phyloP scores from a whole-genome alignment of 352 stramenopile genomes.

The Phytophthora boehmeriae region DNA sequence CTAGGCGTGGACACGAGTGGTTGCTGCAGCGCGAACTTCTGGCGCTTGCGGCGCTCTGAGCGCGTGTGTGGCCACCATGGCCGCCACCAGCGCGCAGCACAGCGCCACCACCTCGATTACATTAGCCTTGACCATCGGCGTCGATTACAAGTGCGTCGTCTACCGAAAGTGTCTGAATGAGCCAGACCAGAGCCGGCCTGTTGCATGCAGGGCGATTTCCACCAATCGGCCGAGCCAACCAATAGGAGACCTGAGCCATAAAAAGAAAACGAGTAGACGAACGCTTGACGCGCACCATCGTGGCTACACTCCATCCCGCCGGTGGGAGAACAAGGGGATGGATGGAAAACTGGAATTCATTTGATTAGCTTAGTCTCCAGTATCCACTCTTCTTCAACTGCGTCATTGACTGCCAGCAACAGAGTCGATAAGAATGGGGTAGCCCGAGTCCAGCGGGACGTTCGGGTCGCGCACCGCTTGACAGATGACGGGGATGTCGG shows the following conservation, averaged over 20 bases:
- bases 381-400: not conserved
- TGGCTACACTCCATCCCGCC: not conserved
- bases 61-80: constrained; percentile 53
- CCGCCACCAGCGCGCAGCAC: constrained; percentile 50
- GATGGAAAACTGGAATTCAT: not conserved
- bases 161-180: constrained; percentile 16
- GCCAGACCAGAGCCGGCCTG: not conserved
- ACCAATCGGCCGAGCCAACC: not conserved
- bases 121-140: constrained; percentile 48
- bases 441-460: constrained; percentile 94
- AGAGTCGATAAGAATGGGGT: constrained; percentile 95
- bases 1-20: constrained; percentile 51
- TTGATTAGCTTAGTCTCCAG: not conserved
- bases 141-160: constrained; percentile 6
- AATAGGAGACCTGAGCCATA: constrained; percentile 18
- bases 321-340: constrained; percentile 3
- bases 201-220: constrained; percentile 8
- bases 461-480: constrained; percentile 89
- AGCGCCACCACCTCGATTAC: constrained; percentile 55
- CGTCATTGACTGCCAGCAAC: constrained; percentile 85
- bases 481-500: constrained; percentile 94
- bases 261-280: constrained; percentile 20
- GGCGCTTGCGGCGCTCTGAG: constrained; percentile 45
- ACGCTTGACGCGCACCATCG: constrained; percentile 8
- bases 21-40: constrained; percentile 50